Base-by-base conservation (phyloP, 2,329 filamentous ascomycete species). In the Ascochyta viciae-villosae region DNA sequence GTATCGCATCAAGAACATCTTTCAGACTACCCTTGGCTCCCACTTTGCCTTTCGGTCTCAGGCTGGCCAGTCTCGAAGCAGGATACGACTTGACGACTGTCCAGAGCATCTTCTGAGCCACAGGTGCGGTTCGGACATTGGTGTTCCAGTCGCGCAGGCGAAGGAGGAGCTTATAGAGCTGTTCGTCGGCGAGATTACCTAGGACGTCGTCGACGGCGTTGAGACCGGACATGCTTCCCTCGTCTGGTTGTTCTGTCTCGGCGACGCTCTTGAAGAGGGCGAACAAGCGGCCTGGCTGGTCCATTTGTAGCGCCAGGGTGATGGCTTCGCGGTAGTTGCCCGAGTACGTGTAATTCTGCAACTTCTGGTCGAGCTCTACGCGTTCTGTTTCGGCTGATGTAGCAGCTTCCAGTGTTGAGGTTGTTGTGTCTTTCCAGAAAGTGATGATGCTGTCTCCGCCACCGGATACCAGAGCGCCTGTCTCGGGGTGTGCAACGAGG, bases 71-170 rank as follows among this genome's bases (percentile, higher is more conserved):
- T 54, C 89, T 86, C 44, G 86, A 86, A 2, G 91, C 90, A 1
- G 92, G 90, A 69, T 96, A 96, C 56, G 87, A 90, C 62, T 87
- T 87, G 47, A 96, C 87, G 7, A 99, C 72, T 1, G 90, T 86
- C 80, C 87, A 89, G 7, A 99, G 79, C 13, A 99, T 88, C 31
- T 89, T 86, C 77, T 99, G 95, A 1, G 95, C 90, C 1, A 98
- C 87, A 5, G 88, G 85, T 0, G 92, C 89, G 3, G 92, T 96
- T 58, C 91, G 85, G 0, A 92, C 92, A 67, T 98, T 98, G 4
- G 95, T 96, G 74, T 99, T 99, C 95, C 95, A 99, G 77, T 99
- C 95, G 41, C 96, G 85, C 40, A 97, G 78, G 55, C 95, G 84
- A 34, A 94, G 81, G 0, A 99, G 83, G 13, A 99, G 83, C 6